These are phyloP conservation scores for Pythium coloratum DNA, from an alignment of 352 stramenopile species.

Conservation along the genomic window DNA sequence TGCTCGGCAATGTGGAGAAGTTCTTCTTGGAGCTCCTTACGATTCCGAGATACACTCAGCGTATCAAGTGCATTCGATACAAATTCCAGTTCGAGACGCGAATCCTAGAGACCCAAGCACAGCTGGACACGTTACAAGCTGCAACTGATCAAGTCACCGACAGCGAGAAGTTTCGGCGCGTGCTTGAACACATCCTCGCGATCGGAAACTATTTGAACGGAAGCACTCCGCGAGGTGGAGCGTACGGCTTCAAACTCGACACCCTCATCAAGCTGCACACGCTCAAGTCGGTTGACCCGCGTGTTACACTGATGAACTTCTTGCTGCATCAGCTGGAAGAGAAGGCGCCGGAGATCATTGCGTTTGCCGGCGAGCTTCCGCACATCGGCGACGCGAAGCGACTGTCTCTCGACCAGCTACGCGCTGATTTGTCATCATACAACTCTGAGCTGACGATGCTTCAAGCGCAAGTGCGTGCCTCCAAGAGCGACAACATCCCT, in stretches of 20 bases:
- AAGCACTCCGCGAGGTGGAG: slow-evolving; percentile 81
- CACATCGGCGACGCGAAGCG: slow-evolving; percentile 79
- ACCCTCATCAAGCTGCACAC: slow-evolving; percentile 88
- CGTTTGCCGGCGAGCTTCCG: slow-evolving; percentile 74
- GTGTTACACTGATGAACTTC: slow-evolving; percentile 84
- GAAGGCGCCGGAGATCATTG: slow-evolving; percentile 71
- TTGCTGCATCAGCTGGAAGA: slow-evolving; percentile 78
- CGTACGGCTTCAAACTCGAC: slow-evolving; percentile 92
- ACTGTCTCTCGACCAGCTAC: slow-evolving; percentile 79
- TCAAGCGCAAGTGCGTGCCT: slow-evolving; percentile 78
- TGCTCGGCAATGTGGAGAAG: slow-evolving; percentile 87
- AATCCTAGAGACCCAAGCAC: slow-evolving; percentile 79
- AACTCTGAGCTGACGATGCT: slow-evolving; percentile 85
- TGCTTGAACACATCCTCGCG: slow-evolving; percentile 84
- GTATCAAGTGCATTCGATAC: slow-evolving; percentile 88
- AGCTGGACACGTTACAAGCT: slow-evolving; percentile 80
- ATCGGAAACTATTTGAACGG: slow-evolving; percentile 94
- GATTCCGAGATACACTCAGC: slow-evolving; percentile 85
- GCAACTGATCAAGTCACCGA: slow-evolving; percentile 81
- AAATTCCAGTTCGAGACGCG: slow-evolving; percentile 86
- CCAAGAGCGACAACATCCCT: slow-evolving; percentile 71
- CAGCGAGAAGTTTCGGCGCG: slow-evolving; percentile 75
- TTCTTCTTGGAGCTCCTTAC: slow-evolving; percentile 87
- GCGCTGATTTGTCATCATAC: slow-evolving; percentile 77
- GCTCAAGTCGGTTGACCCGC: slow-evolving; percentile 80